These are phyloP conservation scores for Pyracantha coccinea DNA, from an alignment of 331 rosid species.

Conservation along the genomic window DNA sequence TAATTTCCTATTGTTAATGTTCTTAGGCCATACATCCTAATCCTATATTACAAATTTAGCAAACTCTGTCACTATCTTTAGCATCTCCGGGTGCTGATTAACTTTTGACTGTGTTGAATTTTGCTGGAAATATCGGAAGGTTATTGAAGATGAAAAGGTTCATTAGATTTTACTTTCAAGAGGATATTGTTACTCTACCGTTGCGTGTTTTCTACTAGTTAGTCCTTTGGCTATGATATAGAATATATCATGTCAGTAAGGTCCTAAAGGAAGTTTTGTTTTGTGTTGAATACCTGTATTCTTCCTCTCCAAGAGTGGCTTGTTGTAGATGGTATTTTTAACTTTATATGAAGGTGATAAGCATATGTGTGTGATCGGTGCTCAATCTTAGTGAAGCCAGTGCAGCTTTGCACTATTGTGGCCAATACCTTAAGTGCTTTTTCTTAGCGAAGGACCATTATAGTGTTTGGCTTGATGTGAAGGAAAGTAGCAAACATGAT, in stretches of 20 bases:
- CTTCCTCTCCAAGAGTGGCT: not conserved
- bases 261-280: not conserved
- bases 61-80: not conserved
- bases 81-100: not conserved
- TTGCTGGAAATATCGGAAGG: not conserved
- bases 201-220: not conserved
- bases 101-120: not conserved
- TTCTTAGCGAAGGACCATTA: not conserved
- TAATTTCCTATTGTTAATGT: not conserved
- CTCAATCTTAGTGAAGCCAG: not conserved
- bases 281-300: not conserved
- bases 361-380: not conserved
- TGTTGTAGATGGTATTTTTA: not conserved
- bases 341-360: not conserved
- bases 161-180: not conserved
- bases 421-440: constrained; percentile 11
- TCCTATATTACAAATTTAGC: not conserved
- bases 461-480: not conserved
- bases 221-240: not conserved
- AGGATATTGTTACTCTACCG: not conserved
- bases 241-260: not conserved
- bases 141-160: not conserved
- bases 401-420: not conserved
- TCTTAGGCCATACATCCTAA: not conserved
- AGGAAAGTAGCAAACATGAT: not conserved